Conservation (phyloP, 1,139 yeast genomes). For the Saccharomyces hybrid region DNA sequence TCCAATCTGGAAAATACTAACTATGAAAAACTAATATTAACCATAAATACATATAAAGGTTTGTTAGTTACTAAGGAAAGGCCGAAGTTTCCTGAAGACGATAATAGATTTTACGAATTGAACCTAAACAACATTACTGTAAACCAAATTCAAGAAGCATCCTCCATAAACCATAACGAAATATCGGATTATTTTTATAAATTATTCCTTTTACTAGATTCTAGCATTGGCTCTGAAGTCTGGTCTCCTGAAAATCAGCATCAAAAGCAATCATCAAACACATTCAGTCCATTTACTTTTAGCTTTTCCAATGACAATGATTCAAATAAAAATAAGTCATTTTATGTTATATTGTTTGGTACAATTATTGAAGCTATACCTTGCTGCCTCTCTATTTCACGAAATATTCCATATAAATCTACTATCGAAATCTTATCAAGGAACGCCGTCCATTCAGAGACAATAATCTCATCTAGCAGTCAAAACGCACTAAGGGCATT, state of each 20-base stretch:
- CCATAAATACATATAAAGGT: conserved; percentile 62
- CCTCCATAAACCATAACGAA: conserved; percentile 62
- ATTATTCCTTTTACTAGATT: conserved; percentile 54
- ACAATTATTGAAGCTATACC: conserved; percentile 64
- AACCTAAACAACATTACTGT: conserved; percentile 29
- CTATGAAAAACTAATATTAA: conserved; percentile 65
- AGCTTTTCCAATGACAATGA: conserved; percentile 38
- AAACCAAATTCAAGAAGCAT: conserved; percentile 28
- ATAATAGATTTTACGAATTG: conserved; percentile 36
- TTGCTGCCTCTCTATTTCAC: conserved; percentile 49
- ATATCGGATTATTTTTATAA: conserved; percentile 57
- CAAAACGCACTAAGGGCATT: conserved; percentile 54
- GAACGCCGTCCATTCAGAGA: conserved; percentile 64
- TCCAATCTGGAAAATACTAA: conserved; percentile 50
- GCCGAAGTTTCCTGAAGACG: conserved; percentile 74
- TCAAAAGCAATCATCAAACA: conserved; percentile 29
- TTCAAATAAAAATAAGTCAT: conserved; percentile 18
- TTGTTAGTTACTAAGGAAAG: conserved; percentile 58
- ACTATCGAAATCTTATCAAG: conserved; percentile 68
- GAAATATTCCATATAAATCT: conserved; percentile 50
- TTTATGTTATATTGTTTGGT: conserved; percentile 54
- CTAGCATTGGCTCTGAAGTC: conserved; percentile 46
- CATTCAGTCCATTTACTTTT: conserved; percentile 39
- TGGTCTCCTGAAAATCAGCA: conserved; percentile 31
- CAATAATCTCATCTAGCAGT: conserved; percentile 55